Conservation (phyloP, 2,329 filamentous ascomycete species). For the Pseudocercospora eumusae region DNA sequence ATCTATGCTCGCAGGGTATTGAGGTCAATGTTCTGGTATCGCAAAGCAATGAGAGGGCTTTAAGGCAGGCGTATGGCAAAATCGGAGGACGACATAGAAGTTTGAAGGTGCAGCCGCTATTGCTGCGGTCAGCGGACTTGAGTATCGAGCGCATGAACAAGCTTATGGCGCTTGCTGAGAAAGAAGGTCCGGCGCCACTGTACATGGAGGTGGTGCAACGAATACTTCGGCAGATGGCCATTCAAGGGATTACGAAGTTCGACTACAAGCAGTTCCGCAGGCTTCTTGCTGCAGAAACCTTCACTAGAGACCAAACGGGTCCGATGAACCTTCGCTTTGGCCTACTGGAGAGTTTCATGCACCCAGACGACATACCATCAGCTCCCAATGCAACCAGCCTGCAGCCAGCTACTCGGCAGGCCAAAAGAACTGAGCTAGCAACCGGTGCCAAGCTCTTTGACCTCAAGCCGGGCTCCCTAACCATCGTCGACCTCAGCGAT, state of each 20-base stretch:
- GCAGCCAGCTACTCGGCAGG: neutral
- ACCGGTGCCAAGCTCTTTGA: conserved; percentile 27
- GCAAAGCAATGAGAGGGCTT: conserved; percentile 48
- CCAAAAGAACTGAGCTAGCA: neutral
- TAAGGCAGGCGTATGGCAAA: conserved; percentile 48
- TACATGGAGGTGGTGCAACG: conserved; percentile 59
- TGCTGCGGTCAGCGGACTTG: conserved; percentile 50
- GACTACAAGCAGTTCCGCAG: conserved; percentile 54
- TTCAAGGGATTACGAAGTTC: conserved; percentile 46
- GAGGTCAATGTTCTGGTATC: conserved; percentile 56
- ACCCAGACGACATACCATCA: conserved; percentile 13
- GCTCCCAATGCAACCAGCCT: neutral
- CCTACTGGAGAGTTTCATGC: conserved; percentile 65
- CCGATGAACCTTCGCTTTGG: conserved; percentile 63
- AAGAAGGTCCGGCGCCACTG: conserved; percentile 50
- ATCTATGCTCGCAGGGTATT: conserved; percentile 52
- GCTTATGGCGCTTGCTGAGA: conserved; percentile 55
- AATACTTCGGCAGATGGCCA: conserved; percentile 60
- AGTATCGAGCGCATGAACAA: conserved; percentile 57
- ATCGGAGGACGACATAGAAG: conserved; percentile 42
- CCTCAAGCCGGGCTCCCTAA: conserved; percentile 54
- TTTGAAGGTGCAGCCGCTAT: conserved; percentile 51
- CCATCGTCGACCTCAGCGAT: conserved; percentile 72
- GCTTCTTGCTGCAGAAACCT: conserved; percentile 40
- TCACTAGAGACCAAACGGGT: conserved; percentile 53